Conservation (phyloP, 345 rosid genomes). For the Syzygium aqueum region DNA sequence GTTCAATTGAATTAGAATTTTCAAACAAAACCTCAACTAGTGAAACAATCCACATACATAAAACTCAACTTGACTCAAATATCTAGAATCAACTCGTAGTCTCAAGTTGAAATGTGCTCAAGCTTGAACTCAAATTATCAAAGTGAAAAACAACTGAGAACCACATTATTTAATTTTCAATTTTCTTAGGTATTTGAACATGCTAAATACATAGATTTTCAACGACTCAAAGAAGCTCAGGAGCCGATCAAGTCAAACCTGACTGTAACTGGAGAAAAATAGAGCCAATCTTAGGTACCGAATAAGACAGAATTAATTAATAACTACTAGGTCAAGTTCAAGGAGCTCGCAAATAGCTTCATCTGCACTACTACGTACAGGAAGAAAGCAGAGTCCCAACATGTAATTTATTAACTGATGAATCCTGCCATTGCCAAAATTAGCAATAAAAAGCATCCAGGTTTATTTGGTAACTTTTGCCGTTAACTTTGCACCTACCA, state of each 20-base stretch:
- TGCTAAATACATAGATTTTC: not conserved
- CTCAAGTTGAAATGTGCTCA: not conserved
- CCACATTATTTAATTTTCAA: not conserved
- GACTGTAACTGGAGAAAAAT: not conserved
- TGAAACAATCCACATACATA: not conserved
- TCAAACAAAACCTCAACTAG: not conserved
- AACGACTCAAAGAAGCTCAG: not conserved
- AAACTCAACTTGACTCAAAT: not conserved
- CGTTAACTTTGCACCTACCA: slow-evolving; percentile 40
- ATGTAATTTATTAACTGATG: not conserved
- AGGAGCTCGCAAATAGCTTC: not conserved
- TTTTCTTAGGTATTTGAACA: not conserved
- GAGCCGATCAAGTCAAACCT: not conserved
- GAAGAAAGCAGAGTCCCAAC: not conserved
- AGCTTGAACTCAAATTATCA: not conserved
- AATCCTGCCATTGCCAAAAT: not conserved
- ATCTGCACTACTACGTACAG: not conserved
- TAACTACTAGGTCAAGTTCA: not conserved
- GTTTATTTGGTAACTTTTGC: not conserved
- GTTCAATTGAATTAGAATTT: not conserved
- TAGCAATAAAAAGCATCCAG: not conserved
- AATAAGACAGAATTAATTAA: not conserved
- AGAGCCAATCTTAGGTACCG: not conserved
- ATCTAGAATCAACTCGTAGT: not conserved
- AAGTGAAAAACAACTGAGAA: not conserved